Evolutionary conservation across 805 yeast species (phyloP), one percentile per base, ranked within the genome.

Genomic region (Yarrowia hollandica): DNA sequence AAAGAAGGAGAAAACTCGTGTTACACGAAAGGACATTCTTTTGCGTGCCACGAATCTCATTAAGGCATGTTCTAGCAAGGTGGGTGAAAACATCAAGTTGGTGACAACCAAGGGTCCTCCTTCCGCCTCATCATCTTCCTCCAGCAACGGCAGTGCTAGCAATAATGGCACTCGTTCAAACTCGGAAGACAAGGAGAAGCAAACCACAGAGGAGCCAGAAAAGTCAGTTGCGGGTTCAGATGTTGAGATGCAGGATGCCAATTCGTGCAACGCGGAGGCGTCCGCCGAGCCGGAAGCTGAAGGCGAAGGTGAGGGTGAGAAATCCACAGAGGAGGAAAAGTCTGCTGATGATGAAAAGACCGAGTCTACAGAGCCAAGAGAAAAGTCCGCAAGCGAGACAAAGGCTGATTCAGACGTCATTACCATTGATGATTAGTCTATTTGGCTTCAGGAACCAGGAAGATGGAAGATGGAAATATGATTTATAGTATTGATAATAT

Each of bases 1-100:
- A 1, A 22, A 62, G 41, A 37, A 61, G 42, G 61, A 37, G 59
- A 41, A 61, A 34, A 44, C 50, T 19, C 54, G 46, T 7, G 37
- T 55, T 3, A 55, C 57, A 15, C 41, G 60, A 55, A 59, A 44
- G 31, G 30, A 35, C 15, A 35, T 54, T 33, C 35, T 60, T 55
- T 23, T 33, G 23, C 46, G 46, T 12, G 42, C 54, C 21, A 35
- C 58, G 1, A 52, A 52, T 19, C 58, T 52, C 58, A 37, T 52
- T 26, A 35, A 25, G 26, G 58, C 58, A 7, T 35, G 58, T 10
- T 26, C 35, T 15, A 37, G 11, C 44, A 52, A 37, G 44, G 44
- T 52, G 1, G 44, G 44, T 5, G 58, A 52, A 35, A 52, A 37
- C 34, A 52, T 52, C 58, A 52, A 52, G 34, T 28, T 48, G 4